A percentile compares a stretch with the other conserved stretches of the same genome.
Conservation (phyloP, 805 yeast species). For the Starmerella ratchasimensis region DNA sequence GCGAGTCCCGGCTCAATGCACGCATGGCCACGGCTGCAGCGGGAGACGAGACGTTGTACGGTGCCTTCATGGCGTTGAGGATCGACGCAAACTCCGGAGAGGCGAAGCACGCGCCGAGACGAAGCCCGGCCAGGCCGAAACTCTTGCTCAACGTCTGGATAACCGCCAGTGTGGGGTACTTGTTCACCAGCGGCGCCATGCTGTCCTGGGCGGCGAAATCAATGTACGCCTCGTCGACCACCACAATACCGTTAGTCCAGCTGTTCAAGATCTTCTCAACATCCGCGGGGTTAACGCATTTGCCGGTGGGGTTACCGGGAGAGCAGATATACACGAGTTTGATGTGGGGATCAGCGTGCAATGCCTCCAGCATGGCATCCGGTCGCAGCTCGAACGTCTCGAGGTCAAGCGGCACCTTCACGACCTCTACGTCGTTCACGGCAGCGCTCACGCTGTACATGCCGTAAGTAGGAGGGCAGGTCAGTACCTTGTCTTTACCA, state of each 20-base stretch:
- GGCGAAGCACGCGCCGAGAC: conserved; percentile 72
- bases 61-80: conserved; percentile 86
- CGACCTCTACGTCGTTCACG: conserved; percentile 74
- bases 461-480: conserved; percentile 93
- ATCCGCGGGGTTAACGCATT: conserved; percentile 37
- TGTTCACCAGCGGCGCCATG: conserved; percentile 60
- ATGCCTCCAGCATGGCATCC: conserved; percentile 37
- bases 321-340: conserved; percentile 77
- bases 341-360: conserved; percentile 45
- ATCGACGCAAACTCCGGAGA: conserved; percentile 45
- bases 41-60: conserved; percentile 78
- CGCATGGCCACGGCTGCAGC: conserved; percentile 64
- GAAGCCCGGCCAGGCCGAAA: conserved; percentile 89
- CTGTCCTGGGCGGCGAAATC: conserved; percentile 63
- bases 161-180: conserved; percentile 71
- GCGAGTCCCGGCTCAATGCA: conserved; percentile 49
- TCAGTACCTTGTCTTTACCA: conserved; percentile 63
- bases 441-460: conserved; percentile 89
- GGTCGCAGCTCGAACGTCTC: conserved; percentile 43
- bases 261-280: conserved; percentile 36
- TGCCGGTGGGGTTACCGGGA: conserved; percentile 94
- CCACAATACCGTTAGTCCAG: conserved; percentile 66
- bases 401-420: conserved; percentile 55
- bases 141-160: conserved; percentile 89
- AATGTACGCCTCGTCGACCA: conserved; percentile 85